Evolutionary conservation across 139 green algal species (phyloP).

Genomic region (Medakamo hakoo): DNA sequence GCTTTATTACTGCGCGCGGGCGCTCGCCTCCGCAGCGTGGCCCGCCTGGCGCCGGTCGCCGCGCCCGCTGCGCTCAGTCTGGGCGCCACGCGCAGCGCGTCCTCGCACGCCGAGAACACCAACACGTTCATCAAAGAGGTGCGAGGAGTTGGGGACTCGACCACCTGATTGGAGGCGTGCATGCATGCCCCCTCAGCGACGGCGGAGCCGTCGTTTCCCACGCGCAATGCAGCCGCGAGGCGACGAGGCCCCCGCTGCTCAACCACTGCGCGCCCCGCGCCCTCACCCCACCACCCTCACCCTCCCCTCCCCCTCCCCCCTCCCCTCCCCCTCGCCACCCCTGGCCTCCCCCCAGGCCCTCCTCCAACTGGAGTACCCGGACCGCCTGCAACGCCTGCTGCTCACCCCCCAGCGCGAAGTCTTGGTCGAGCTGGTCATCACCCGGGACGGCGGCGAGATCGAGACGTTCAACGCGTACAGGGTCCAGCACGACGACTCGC

Average conservation of each 20-base stretch:
- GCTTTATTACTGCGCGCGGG: too few relatives aligned
- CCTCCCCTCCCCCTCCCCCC: not conserved
- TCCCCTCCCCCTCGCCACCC: not conserved
- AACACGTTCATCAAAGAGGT: conserved; percentile 64
- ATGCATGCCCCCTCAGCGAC: not conserved
- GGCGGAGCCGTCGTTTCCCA: not conserved
- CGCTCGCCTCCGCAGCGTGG: too few relatives aligned
- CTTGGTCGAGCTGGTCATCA: conserved; percentile 62
- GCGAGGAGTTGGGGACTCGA: not conserved
- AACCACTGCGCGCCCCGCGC: not conserved
- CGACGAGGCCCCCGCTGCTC: not conserved
- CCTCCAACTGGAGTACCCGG: conserved; percentile 36
- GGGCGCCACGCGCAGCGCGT: not conserved
- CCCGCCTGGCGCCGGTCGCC: conserved; percentile 1
- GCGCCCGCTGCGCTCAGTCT: not conserved
- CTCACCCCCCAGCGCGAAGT: conserved; percentile 57
- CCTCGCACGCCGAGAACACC: conserved; percentile 55
- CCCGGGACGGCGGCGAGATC: conserved; percentile 51
- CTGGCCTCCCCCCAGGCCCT: conserved; percentile 6
- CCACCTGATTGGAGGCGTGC: not conserved
- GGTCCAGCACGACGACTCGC: conserved; percentile 79
- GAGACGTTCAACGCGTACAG: conserved; percentile 60
- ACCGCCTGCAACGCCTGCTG: conserved; percentile 59
- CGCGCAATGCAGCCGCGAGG: not conserved
- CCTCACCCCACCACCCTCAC: not conserved